Evolutionary conservation across 768 basidiomycete species (phyloP).

Genomic region (Exsudoporus frostii): DNA sequence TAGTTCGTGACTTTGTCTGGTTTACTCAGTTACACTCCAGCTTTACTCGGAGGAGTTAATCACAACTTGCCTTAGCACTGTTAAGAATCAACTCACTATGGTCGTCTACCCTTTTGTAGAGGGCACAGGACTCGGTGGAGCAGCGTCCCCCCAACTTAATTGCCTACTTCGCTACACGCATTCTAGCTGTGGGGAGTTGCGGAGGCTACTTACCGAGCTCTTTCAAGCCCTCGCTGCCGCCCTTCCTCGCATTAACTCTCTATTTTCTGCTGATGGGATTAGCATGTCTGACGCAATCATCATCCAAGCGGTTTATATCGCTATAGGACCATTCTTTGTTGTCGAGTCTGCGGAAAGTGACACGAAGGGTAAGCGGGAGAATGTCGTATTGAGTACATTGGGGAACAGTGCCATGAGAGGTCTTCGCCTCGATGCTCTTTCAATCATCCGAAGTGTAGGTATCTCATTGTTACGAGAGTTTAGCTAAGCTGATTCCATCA

Average conservation of each 20-base stretch:
- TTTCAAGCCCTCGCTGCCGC: conserved; percentile 71
- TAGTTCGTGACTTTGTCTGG: background rate
- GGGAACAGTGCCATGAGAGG: conserved; percentile 80
- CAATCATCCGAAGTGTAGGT: conserved; percentile 81
- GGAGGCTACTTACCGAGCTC: conserved; percentile 58
- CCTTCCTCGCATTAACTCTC: conserved; percentile 68
- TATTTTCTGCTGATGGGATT: conserved; percentile 69
- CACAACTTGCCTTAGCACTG: conserved; percentile 64
- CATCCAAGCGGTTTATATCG: conserved; percentile 89
- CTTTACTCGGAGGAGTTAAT: conserved; percentile 95
- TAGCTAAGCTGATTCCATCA: conserved; percentile 6
- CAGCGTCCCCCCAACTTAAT: conserved; percentile 48
- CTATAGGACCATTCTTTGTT: conserved; percentile 93
- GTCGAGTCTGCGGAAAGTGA: conserved; percentile 64
- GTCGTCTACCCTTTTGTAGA: conserved; percentile 88
- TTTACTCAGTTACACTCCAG: conserved; percentile 35
- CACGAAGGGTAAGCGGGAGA: conserved; percentile 53
- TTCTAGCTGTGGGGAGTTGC: conserved; percentile 32
- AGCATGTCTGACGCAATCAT: conserved; percentile 85
- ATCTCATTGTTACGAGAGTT: background rate
- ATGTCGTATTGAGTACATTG: conserved; percentile 58
- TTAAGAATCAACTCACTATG: conserved; percentile 78
- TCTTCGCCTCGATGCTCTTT: conserved; percentile 76
- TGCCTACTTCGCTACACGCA: conserved; percentile 47
- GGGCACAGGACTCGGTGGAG: conserved; percentile 44